phyloP scores from a whole-genome alignment of 805 yeast species.

The Phaffomyces opuntiae region DNA sequence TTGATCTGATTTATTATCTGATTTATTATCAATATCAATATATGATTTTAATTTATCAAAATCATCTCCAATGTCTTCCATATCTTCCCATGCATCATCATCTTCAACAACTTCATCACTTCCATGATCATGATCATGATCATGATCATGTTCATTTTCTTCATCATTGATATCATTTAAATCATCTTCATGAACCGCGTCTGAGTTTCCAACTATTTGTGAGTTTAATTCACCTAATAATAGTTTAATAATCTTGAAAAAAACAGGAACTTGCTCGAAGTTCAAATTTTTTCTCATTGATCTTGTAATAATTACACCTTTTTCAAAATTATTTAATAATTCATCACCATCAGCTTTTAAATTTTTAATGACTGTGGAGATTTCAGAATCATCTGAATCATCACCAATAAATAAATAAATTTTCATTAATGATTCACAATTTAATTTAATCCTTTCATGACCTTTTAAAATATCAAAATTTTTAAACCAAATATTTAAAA shows the following conservation, averaged over 20 bases:
- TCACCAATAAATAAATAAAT: conserved; percentile 55
- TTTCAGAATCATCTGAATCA: not conserved
- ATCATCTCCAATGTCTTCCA: conserved; percentile 59
- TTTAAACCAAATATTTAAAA: conserved; percentile 76
- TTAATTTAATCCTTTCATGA: conserved; percentile 51
- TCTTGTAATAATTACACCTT: conserved; percentile 72
- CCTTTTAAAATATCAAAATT: conserved; percentile 80
- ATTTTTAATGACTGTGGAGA: conserved; percentile 26
- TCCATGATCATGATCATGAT: conserved; percentile 32
- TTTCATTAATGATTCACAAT: conserved; percentile 63
- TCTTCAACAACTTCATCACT: conserved; percentile 63
- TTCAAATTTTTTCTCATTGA: conserved; percentile 64
- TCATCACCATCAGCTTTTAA: conserved; percentile 73
- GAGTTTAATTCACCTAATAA: conserved; percentile 62
- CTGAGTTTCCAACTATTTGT: conserved; percentile 32
- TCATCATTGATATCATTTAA: conserved; percentile 51
- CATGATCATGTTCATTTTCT: conserved; percentile 27
- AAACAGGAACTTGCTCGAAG: conserved; percentile 61
- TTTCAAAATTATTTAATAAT: conserved; percentile 42
- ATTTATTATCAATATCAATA: conserved; percentile 33
- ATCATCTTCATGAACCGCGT: conserved; percentile 45
- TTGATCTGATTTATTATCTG: conserved; percentile 15
- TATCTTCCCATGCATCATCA: conserved; percentile 67
- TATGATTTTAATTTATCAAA: conserved; percentile 57
- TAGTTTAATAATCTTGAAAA: conserved; percentile 65